Evolutionary conservation across 2,329 filamentous ascomycete genomes (phyloP).

Genomic region (Aspergillus novofumigatus): DNA sequence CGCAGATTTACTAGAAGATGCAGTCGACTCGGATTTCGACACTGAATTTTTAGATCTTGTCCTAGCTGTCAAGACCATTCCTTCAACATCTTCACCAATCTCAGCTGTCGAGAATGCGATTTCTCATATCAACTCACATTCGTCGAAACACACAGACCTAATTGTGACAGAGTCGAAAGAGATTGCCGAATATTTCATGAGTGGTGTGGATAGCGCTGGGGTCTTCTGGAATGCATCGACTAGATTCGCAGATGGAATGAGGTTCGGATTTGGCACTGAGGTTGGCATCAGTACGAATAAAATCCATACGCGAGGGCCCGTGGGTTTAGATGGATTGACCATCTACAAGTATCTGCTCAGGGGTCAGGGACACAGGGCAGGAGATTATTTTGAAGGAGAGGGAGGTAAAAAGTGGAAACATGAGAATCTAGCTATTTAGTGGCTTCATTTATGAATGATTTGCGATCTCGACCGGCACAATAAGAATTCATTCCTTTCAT

Average conservation of each 20-base stretch:
- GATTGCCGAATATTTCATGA: conserved; percentile 77
- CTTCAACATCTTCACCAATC: conserved; percentile 24
- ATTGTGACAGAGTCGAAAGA: conserved; percentile 70
- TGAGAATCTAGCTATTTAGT: conserved; percentile 37
- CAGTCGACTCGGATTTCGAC: conserved; percentile 67
- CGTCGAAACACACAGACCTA: conserved; percentile 88
- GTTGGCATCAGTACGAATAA: conserved; percentile 99
- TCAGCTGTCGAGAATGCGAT: conserved; percentile 65
- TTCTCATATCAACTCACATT: conserved; percentile 84
- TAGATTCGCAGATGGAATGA: conserved; percentile 91
- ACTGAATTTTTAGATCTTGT: conserved; percentile 87
- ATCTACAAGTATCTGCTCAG: conserved; percentile 96
- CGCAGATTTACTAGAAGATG: conserved; percentile 56
- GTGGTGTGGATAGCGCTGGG: conserved; percentile 78
- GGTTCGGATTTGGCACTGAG: conserved; percentile 96
- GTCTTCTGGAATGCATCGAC: conserved; percentile 98
- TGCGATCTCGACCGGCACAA: background rate
- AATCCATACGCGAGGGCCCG: conserved; percentile 89
- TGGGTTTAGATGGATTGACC: conserved; percentile 88
- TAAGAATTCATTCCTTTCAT: conserved; percentile 1
- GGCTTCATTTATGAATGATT: background rate
- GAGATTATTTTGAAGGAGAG: conserved; percentile 58
- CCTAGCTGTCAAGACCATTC: conserved; percentile 77
- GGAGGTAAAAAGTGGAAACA: conserved; percentile 57
- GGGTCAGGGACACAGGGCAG: conserved; percentile 77